Evolutionary conservation across 352 stramenopile genomes (phyloP).

Genomic region (Globisporangium rhizosaccharum): DNA sequence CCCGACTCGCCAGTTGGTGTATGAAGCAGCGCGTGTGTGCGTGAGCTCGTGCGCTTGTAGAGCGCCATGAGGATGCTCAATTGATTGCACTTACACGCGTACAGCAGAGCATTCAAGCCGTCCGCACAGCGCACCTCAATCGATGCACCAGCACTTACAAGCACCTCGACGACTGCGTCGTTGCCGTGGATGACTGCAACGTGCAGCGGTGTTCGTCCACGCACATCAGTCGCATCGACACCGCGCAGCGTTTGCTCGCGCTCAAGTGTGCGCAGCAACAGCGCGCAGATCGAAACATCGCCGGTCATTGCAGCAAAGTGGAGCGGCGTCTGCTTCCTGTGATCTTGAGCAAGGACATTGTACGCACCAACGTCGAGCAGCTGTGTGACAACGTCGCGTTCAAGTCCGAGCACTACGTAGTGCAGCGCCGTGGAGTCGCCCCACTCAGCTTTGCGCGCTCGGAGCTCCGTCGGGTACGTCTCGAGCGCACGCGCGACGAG

Average conservation of each 20-base stretch:
- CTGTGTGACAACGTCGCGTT: constrained; percentile 27
- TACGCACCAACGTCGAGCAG: constrained; percentile 33
- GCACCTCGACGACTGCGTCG: constrained; percentile 28
- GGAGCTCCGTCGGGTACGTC: constrained; percentile 22
- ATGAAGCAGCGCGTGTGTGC: constrained; percentile 19
- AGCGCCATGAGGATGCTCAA: constrained; percentile 44
- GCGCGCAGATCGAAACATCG: constrained; percentile 30
- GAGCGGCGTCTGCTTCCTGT: constrained; percentile 37
- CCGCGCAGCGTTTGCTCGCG: background rate
- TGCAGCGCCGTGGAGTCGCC: constrained; percentile 37
- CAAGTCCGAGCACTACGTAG: constrained; percentile 35
- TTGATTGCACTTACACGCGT: constrained; percentile 44
- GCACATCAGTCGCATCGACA: constrained; percentile 16
- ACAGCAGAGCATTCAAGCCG: constrained; percentile 42
- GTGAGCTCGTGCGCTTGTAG: constrained; percentile 16
- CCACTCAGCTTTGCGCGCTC: constrained; percentile 31
- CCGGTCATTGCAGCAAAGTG: constrained; percentile 40
- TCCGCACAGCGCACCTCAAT: constrained; percentile 22
- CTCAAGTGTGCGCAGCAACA: constrained; percentile 37
- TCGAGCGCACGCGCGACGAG: constrained; percentile 30
- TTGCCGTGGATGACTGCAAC: constrained; percentile 41
- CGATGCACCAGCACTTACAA: constrained; percentile 36
- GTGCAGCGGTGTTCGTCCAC: constrained; percentile 42
- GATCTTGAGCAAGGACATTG: constrained; percentile 38
- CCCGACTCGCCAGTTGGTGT: constrained; percentile 27